Evolutionary conservation across 495 filamentous ascomycete species (phyloP), one percentile per base, ranked within the genome.

Genomic region (Pseudevernia furfuracea): DNA sequence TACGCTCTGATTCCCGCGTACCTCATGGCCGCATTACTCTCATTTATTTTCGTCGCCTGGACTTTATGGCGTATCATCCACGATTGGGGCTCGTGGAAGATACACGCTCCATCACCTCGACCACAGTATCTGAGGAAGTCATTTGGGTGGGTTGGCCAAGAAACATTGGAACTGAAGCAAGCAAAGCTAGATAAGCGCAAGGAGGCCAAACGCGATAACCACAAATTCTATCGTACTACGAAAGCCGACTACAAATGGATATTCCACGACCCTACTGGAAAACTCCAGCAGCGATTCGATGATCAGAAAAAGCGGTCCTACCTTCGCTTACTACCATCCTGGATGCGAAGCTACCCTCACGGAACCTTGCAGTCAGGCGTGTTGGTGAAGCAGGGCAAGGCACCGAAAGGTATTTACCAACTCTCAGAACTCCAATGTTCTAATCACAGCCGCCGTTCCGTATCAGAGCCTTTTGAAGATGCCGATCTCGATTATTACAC

Each of bases 281-380:
- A 53, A 32, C 49, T 53, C 28, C 49, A 53, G 25, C 25, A 53
- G 49, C 49, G 49, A 32, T 53, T 15, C 28, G 14, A 17, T 14
- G 28, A 30, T 19, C 49, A 53, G 25, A 53, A 53, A 19, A 19
- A 53, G 49, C 49, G 14, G 5, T 53, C 49, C 14, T 19, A 53
- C 49, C 25, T 53, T 32, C 49, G 49, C 49, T 53, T 53, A 12
- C 49, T 53, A 53, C 49, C 49, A 4, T 53, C 49, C 12, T 32
- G 49, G 49, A 32, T 53, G 28, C 49, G 49, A 53, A 53, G 49
- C 49, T 53, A 53, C 49, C 49, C 49, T 5, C 49, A 53, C 6
- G 49, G 49, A 19, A 53, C 25, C 14, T 0, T 53, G 14, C 49
- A 53, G 25, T 19, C 49, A 7, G 28, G 19, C 14, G 19, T 2